Conservation (phyloP, 768 basidiomycete genomes). For the Tylopilus balloui region DNA sequence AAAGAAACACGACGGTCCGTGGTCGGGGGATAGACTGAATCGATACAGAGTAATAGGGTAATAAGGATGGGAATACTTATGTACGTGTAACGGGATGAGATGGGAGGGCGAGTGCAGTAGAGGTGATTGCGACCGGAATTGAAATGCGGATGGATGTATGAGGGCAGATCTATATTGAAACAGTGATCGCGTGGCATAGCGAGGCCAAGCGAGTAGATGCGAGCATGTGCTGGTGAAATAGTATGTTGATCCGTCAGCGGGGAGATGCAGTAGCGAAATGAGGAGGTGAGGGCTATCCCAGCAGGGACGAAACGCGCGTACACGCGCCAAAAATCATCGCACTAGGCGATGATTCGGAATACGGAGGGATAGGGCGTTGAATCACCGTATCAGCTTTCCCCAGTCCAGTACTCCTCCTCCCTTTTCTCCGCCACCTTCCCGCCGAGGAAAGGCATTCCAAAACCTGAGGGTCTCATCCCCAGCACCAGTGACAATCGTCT, state of each 20-base stretch:
- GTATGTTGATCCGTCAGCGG: slow-evolving; percentile 12
- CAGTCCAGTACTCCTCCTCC: slow-evolving; percentile 43
- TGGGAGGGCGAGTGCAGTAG: background rate
- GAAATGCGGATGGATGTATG: slow-evolving; percentile 19
- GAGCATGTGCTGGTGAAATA: slow-evolving; percentile 26
- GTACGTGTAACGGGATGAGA: slow-evolving; percentile 14
- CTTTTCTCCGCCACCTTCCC: slow-evolving; percentile 40
- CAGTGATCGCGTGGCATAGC: slow-evolving; percentile 13
- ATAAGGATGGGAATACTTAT: slow-evolving; percentile 28
- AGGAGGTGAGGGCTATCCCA: background rate
- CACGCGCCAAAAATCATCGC: slow-evolving; percentile 6
- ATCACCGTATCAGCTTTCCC: slow-evolving; percentile 41
- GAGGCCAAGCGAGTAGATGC: slow-evolving; percentile 21
- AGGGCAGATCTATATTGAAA: slow-evolving; percentile 21
- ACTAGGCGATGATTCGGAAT: background rate
- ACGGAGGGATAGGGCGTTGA: background rate
- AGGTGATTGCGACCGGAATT: slow-evolving; percentile 13
- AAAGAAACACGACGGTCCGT: slow-evolving; percentile 3
- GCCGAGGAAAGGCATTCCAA: slow-evolving; percentile 96
- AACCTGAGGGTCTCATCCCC: slow-evolving; percentile 96
- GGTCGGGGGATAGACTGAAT: slow-evolving; percentile 15
- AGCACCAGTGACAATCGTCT: slow-evolving; percentile 97
- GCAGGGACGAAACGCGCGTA: slow-evolving; percentile 1
- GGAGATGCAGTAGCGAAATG: slow-evolving; percentile 3
- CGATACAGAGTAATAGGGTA: slow-evolving; percentile 25